A percentile compares a stretch with the other conserved stretches of the same genome.
Conservation (phyloP, 1,284 basidiomycete genomes). For the Boletus mariae region DNA sequence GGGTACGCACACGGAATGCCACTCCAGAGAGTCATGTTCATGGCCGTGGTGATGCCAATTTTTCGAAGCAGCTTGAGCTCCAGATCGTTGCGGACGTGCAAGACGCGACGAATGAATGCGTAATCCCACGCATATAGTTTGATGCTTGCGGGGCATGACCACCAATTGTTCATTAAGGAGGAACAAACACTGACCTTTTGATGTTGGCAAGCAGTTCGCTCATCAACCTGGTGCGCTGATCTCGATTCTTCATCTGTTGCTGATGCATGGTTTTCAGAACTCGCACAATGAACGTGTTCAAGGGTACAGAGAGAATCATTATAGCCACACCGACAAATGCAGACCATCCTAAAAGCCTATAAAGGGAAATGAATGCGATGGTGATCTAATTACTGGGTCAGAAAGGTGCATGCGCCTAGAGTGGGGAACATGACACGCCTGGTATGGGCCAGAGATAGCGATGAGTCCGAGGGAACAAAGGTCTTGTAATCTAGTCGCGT, state of each 20-base stretch:
- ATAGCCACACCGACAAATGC: constrained; percentile 86
- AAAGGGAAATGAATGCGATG: constrained; percentile 87
- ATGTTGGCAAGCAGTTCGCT: constrained; percentile 87
- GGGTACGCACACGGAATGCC: constrained; percentile 55
- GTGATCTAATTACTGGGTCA: constrained; percentile 55
- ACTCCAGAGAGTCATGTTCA: constrained; percentile 61
- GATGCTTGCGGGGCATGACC: constrained; percentile 45
- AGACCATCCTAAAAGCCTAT: constrained; percentile 87
- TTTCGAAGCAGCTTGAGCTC: constrained; percentile 80
- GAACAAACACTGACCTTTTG: constrained; percentile 56
- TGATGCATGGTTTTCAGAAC: constrained; percentile 74
- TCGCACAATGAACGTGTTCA: constrained; percentile 77
- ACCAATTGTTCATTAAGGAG: too few species aligned
- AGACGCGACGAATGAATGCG: constrained; percentile 74
- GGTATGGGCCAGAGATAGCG: constrained; percentile 65
- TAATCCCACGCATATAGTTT: constrained; percentile 88
- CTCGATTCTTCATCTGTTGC: constrained; percentile 88
- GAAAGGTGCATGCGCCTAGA: neutral
- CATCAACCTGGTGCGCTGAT: constrained; percentile 73
- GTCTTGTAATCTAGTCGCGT: constrained; percentile 80
- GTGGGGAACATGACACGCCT: constrained; percentile 37
- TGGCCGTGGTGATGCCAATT: constrained; percentile 74
- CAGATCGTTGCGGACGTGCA: constrained; percentile 78
- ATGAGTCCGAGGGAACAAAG: constrained; percentile 76
- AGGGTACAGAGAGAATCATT: constrained; percentile 80